Evolutionary conservation across 1,284 basidiomycete genomes (phyloP), one percentile per base, ranked within the genome.

Genomic region (Leccinum fallax): DNA sequence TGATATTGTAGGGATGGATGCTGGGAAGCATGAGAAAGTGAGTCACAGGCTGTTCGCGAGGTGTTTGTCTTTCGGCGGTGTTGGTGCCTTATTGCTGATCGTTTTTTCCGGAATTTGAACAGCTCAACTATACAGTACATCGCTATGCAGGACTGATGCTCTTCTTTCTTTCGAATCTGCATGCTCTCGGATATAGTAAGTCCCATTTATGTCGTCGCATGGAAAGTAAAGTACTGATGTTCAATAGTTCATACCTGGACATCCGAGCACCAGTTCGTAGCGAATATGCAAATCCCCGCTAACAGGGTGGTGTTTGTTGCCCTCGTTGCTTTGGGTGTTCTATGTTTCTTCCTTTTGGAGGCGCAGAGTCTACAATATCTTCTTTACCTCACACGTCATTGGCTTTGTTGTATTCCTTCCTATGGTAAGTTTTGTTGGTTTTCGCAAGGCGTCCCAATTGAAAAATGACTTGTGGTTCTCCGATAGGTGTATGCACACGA

Each of bases 111-210:
- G 5, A 24, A 57, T 49, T 48, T 19, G 49, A 65, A 46, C 62
- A 92, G 85, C 78, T 95, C 46, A 93, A 94, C 74, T 89, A 86
- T 71, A 71, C 28, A 30, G 9, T 94, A 43, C 93, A 95, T 76
- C 89, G 93, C 58, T 87, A 89, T 67, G 78, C 83, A 4, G 93
- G 91, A 15, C 77, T 84, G 52, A 65, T 88, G 55, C 70, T 88
- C 13, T 81, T 92, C 56, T 60, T 92, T 26, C 79, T 83, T 16
- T 80, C 82, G 2, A 89, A 92, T 59, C 67, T 93, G n/a, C 93
- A 95, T 71, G 80, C 78, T 11, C 34, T 89, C 24, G 85, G 85
- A n/a, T 88, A 84, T 68, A 77, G 88, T 90, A 67, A 67, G 84
- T 80, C n/a, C 2, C 34, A 5, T 36, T 5, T 54, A 54, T 40